phyloP scores from a whole-genome alignment of 2,329 filamentous ascomycete genomes.

The Aspergillus fumigatiaffinis region DNA sequence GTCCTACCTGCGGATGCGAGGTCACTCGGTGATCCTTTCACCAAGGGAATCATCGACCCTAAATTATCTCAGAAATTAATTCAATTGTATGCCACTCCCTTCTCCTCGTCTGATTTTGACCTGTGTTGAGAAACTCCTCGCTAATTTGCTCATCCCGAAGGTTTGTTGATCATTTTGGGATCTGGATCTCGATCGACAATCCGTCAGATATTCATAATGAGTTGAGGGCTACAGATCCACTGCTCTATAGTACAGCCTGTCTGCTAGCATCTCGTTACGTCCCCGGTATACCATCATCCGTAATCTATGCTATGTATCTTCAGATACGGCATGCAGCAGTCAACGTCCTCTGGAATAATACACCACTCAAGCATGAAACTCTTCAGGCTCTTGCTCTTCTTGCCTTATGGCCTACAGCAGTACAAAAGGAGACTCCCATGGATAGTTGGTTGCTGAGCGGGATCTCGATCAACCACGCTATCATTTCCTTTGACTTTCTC shows the following conservation, averaged over 20 bases:
- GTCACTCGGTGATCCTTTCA: conserved; percentile 22
- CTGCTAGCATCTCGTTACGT: conserved; percentile 31
- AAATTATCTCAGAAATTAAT: conserved; percentile 30
- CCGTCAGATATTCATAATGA: conserved; percentile 24
- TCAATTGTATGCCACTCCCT: conserved; percentile 22
- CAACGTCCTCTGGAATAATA: conserved; percentile 26
- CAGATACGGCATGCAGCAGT: conserved; percentile 30
- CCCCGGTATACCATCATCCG: conserved; percentile 25
- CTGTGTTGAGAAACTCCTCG: conserved; percentile 1
- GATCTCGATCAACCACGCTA: conserved; percentile 34
- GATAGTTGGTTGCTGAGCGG: conserved; percentile 36
- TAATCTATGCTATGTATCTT: conserved; percentile 26
- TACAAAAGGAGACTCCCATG: conserved; percentile 31
- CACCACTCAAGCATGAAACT: conserved; percentile 27
- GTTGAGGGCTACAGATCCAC: conserved; percentile 21
- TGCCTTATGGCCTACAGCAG: conserved; percentile 29
- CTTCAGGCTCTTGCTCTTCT: conserved; percentile 31
- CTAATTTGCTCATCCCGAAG: conserved; percentile 7
- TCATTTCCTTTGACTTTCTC: conserved; percentile 20
- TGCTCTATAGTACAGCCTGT: conserved; percentile 33
- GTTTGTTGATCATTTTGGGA: conserved; percentile 31
- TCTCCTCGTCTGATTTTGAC: neutral
- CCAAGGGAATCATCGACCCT: conserved; percentile 28
- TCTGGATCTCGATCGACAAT: conserved; percentile 29
- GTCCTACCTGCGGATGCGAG: conserved; percentile 19